These are phyloP conservation scores for Chrysoporthe deuterocubensis DNA, from an alignment of 2,329 filamentous ascomycete genomes.

Conservation along the genomic window DNA sequence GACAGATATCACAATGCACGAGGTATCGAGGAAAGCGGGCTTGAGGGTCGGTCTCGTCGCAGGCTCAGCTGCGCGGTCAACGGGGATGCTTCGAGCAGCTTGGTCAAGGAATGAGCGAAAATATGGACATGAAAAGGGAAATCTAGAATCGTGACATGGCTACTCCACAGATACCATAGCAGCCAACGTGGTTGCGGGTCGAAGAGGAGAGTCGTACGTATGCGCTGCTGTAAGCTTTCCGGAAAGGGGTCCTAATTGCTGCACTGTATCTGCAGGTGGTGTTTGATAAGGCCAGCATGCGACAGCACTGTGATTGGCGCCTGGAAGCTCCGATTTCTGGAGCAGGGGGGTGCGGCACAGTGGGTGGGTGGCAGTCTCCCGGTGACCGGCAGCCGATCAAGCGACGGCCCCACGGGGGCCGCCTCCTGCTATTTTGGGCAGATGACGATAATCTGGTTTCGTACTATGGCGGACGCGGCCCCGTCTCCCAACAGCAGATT, in stretches of 20 bases:
- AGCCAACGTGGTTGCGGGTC: background rate
- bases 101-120: constrained; percentile 13
- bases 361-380: background rate
- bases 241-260: constrained; percentile 14
- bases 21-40: no score
- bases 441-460: constrained; percentile 26
- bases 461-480: no score
- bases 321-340: constrained; percentile 16
- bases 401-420: constrained; percentile 1
- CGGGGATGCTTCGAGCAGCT: constrained; percentile 9
- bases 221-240: constrained; percentile 12
- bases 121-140: constrained; percentile 9
- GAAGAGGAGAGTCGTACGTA: constrained; percentile 1
- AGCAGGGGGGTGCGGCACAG: background rate
- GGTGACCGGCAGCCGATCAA: constrained; percentile 3
- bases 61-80: background rate
- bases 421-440: constrained; percentile 14
- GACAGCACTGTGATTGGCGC: constrained; percentile 14
- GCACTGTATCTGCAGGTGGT: constrained; percentile 11
- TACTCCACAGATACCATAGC: constrained; percentile 3
- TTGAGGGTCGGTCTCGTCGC: background rate
- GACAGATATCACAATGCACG: constrained; percentile 4
- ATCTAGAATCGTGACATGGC: background rate
- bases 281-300: constrained; percentile 11
- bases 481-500: no score